Conservation (phyloP, 1,284 basidiomycete species). For the Cryptococcus sp. region DNA sequence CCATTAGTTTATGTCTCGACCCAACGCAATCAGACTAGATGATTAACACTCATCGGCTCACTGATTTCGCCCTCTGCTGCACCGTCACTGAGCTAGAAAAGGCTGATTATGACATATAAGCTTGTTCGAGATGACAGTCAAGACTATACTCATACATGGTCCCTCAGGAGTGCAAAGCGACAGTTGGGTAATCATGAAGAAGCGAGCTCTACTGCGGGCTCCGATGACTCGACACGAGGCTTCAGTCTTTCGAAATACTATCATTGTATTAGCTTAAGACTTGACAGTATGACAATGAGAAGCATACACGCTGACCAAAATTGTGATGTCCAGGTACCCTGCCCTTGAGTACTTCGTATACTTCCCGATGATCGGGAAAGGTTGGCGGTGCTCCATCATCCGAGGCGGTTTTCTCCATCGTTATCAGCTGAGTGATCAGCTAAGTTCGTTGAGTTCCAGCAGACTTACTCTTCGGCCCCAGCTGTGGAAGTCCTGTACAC, state of each 20-base stretch:
- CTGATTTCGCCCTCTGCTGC: too few species aligned
- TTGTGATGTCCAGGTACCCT: slow-evolving; percentile 41
- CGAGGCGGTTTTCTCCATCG: slow-evolving; percentile 68
- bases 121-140: too few species aligned
- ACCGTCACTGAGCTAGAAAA: too few species aligned
- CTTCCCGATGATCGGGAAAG: slow-evolving; percentile 34
- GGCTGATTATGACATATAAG: too few species aligned
- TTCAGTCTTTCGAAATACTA: slow-evolving; percentile 8
- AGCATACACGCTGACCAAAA: slow-evolving; percentile 31
- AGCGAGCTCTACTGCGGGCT: too few species aligned
- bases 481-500: slow-evolving; percentile 87
- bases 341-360: slow-evolving; percentile 14
- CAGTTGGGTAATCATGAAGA: too few species aligned
- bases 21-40: too few species aligned
- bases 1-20: too few species aligned
- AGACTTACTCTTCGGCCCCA: slow-evolving; percentile 83
- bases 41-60: too few species aligned
- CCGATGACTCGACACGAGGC: too few species aligned
- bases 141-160: too few species aligned
- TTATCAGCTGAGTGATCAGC: slow-evolving; percentile 66
- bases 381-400: slow-evolving; percentile 40
- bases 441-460: not conserved
- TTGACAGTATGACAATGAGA: not conserved
- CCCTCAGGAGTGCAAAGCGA: too few species aligned
- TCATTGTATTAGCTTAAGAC: not conserved